Percentiles rank a stretch among this genome's conserved stretches.
Conservation (phyloP, 805 yeast species). For the Deakozyma indianensis region DNA sequence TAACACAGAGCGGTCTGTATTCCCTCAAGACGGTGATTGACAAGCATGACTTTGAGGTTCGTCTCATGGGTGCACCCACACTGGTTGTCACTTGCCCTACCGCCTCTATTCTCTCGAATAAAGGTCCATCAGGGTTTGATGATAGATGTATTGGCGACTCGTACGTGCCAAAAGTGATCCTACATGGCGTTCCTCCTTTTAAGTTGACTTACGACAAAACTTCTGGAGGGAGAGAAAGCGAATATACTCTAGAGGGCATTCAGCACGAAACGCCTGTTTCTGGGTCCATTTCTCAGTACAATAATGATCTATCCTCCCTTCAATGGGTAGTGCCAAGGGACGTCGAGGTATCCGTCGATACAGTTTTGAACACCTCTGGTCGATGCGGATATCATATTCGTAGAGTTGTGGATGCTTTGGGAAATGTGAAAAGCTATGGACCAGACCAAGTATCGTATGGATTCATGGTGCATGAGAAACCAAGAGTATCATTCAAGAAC, state of each 20-base stretch:
- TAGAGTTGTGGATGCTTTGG: constrained; percentile 51
- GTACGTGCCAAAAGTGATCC: constrained; percentile 38
- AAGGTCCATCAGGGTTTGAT: not conserved
- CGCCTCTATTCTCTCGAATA: constrained; percentile 33
- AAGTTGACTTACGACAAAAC: constrained; percentile 33
- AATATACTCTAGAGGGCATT: constrained; percentile 28
- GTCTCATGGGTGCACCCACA: constrained; percentile 46
- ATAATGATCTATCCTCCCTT: constrained; percentile 8
- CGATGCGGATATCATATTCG: constrained; percentile 41
- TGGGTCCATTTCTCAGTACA: constrained; percentile 11
- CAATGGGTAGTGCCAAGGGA: constrained; percentile 22
- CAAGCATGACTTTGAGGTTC: constrained; percentile 38
- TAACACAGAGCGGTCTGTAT: constrained; percentile 64
- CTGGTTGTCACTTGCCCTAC: constrained; percentile 66
- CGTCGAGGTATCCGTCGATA: constrained; percentile 31
- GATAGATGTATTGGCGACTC: constrained; percentile 52
- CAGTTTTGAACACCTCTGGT: constrained; percentile 32
- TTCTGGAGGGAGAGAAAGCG: constrained; percentile 25
- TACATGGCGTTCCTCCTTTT: constrained; percentile 70
- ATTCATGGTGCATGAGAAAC: constrained; percentile 41
- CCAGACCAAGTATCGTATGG: constrained; percentile 28
- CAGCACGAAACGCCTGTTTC: constrained; percentile 38
- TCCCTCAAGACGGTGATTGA: constrained; percentile 56
- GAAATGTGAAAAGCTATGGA: constrained; percentile 31
- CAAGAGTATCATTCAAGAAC: constrained; percentile 30